Percentiles rank a stretch among this genome's conserved stretches.
These are phyloP conservation scores for Eimeria acervulina DNA, from an alignment of 169 alveolate genomes.

Conservation along the genomic window DNA sequence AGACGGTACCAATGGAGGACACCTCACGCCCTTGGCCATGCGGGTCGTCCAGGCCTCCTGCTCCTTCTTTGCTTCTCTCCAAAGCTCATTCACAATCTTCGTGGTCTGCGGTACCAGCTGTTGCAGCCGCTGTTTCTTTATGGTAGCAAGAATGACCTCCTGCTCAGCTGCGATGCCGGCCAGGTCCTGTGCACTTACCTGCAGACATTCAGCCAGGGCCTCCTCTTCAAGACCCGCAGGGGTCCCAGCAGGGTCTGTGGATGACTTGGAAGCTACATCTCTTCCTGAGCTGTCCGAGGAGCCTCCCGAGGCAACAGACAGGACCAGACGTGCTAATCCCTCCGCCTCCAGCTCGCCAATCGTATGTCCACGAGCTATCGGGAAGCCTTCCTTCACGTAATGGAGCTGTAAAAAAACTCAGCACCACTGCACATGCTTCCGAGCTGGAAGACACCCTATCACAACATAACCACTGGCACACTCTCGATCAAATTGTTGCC, in stretches of 20 bases:
- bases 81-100: conserved; percentile 40
- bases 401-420: conserved; percentile 48
- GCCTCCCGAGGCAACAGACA: conserved; percentile 18
- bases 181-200: conserved; percentile 72
- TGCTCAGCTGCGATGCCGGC: conserved; percentile 74
- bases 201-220: conserved; percentile 61
- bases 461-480: not conserved
- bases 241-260: not conserved
- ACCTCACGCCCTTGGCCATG: conserved; percentile 7
- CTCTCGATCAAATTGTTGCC: not conserved
- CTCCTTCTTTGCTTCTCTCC: conserved; percentile 64
- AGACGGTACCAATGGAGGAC: conserved; percentile 25
- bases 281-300: not conserved
- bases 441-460: not conserved
- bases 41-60: conserved; percentile 68
- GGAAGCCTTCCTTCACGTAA: conserved; percentile 66
- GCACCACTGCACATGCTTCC: not conserved
- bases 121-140: conserved; percentile 67
- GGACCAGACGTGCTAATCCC: conserved; percentile 59
- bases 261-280: not conserved
- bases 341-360: conserved; percentile 74
- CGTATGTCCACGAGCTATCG: conserved; percentile 64
- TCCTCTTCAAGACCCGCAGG: conserved; percentile 61
- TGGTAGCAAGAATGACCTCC: conserved; percentile 38
- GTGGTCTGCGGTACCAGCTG: conserved; percentile 74